Percentiles rank a stretch among this genome's conserved stretches.
Conservation (phyloP, 2,329 filamentous ascomycete genomes). For the Aspergillus sp. region DNA sequence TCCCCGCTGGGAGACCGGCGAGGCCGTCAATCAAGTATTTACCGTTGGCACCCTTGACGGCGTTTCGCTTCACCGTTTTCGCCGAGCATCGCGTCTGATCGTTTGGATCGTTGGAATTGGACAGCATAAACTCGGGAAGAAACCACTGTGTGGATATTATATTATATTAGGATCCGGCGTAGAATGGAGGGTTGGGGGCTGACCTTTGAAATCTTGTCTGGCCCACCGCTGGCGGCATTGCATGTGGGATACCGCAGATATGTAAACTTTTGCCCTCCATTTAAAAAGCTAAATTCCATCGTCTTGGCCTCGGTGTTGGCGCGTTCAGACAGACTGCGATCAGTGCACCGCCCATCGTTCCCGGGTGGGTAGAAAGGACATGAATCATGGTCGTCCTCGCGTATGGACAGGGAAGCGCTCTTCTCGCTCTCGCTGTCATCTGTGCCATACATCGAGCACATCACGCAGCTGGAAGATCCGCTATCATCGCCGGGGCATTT, state of each 20-base stretch:
- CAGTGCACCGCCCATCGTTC: slow-evolving; percentile 3
- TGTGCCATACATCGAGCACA: slow-evolving; percentile 12
- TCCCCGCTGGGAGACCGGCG: not conserved
- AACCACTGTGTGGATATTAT: slow-evolving; percentile 7
- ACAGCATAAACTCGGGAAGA: slow-evolving; percentile 12
- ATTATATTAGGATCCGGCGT: not conserved
- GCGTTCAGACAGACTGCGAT: not conserved
- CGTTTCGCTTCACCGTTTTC: not conserved
- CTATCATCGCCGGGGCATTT: slow-evolving; percentile 8
- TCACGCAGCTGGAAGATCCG: slow-evolving; percentile 2
- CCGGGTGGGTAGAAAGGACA: slow-evolving; percentile 6
- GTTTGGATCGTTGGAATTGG: not conserved
- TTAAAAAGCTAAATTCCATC: slow-evolving; percentile 6
- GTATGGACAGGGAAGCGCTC: not conserved
- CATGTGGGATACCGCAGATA: slow-evolving; percentile 12
- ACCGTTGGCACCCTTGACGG: slow-evolving; percentile 3
- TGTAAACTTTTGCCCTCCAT: not conserved
- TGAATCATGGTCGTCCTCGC: not conserved
- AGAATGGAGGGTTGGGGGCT: too few relatives aligned
- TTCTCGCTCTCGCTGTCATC: not conserved
- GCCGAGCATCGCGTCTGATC: slow-evolving; percentile 9
- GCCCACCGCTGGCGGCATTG: slow-evolving; percentile 10
- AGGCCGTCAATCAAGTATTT: not conserved
- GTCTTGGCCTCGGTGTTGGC: not conserved
- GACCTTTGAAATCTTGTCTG: slow-evolving; percentile 9